These are phyloP conservation scores for Leccinum aurantiacum DNA, from an alignment of 768 basidiomycete species.

Conservation along the genomic window DNA sequence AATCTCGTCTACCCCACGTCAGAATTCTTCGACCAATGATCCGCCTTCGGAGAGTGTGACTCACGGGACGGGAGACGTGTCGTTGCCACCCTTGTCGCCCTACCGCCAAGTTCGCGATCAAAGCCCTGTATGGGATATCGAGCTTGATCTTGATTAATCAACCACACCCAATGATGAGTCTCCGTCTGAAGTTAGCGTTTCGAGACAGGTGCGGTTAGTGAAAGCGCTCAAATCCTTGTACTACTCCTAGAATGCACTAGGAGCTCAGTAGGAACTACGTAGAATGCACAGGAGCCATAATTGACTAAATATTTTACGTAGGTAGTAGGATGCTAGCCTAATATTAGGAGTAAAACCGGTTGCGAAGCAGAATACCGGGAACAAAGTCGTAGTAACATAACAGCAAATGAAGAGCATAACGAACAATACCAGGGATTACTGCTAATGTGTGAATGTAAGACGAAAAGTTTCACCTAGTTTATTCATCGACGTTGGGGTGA, in stretches of 20 bases:
- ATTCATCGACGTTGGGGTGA: conserved; percentile 23
- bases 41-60: not conserved
- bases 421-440: not conserved
- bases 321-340: conserved; percentile 4
- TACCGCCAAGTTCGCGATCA: conserved; percentile 36
- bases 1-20: conserved; percentile 4
- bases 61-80: conserved; percentile 13
- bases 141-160: conserved; percentile 48
- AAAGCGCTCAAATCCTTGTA: too few species aligned
- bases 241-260: too few species aligned
- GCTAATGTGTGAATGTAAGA: not conserved
- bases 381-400: conserved; percentile 5
- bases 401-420: not conserved
- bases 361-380: not conserved
- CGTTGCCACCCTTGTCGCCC: conserved; percentile 2
- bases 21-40: conserved; percentile 2
- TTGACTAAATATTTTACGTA: conserved; percentile 25
- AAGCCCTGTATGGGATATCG: conserved; percentile 76
- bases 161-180: conserved; percentile 14
- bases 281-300: conserved; percentile 14
- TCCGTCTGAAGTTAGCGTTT: too few species aligned
- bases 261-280: not conserved
- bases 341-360: conserved; percentile 2
- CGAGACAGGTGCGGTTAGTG: too few species aligned
- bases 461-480: not conserved